Evolutionary conservation across 257 asterid species (phyloP).

Genomic region (Solanum chmielewskii): DNA sequence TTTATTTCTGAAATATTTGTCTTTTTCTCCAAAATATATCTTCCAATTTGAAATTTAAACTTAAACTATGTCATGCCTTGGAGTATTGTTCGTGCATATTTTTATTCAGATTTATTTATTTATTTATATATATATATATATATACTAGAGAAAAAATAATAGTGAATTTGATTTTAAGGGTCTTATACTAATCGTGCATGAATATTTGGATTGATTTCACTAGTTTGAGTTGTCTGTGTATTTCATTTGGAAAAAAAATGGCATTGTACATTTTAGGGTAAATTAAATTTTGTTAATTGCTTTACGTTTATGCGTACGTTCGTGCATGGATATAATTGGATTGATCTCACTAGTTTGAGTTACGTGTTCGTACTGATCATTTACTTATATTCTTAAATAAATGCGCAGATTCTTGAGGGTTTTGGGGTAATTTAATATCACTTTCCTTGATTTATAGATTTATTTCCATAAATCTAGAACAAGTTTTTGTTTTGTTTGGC

Average conservation of each 20-base stretch:
- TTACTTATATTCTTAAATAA: not conserved
- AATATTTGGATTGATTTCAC: not conserved
- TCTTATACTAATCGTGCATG: not conserved
- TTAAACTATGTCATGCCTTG: not conserved
- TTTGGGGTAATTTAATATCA: not conserved
- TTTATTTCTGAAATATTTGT: not conserved
- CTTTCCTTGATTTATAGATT: not conserved
- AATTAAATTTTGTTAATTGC: not conserved
- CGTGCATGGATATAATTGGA: not conserved
- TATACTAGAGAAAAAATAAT: not conserved
- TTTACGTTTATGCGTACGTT: not conserved
- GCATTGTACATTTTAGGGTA: not conserved
- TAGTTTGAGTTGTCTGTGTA: not conserved
- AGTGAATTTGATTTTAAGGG: not conserved
- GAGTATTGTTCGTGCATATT: not conserved
- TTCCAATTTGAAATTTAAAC: not conserved
- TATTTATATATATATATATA: too few relatives aligned
- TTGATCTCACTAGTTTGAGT: not conserved
- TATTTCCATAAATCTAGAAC: not conserved
- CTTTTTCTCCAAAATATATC: not conserved
- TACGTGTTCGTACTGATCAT: rapidly evolving
- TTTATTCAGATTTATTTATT: not conserved
- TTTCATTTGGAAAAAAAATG: not conserved
- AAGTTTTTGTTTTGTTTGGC: not conserved
- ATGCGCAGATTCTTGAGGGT: not conserved